phyloP scores from a whole-genome alignment of 345 rosid species.

The Boechera retrofracta region DNA sequence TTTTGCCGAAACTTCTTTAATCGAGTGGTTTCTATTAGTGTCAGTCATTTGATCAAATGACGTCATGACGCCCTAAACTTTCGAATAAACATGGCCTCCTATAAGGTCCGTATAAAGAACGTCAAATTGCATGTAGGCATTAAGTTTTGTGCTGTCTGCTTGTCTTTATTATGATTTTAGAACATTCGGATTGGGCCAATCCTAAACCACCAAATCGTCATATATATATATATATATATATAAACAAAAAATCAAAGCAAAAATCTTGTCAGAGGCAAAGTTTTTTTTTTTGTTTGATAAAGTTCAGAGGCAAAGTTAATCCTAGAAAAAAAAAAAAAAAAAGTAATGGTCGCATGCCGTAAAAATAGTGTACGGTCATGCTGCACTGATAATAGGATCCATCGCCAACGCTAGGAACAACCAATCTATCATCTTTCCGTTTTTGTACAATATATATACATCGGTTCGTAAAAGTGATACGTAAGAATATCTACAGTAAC shows the following conservation, averaged over 20 bases:
- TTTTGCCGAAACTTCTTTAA: too few species aligned
- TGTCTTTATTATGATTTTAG: background rate
- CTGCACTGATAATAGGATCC: background rate
- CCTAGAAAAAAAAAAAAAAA: background rate
- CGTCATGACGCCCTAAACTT: too few species aligned
- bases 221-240: background rate
- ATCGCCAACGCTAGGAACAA: background rate
- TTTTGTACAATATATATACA: background rate
- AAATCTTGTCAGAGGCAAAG: background rate
- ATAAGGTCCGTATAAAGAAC: background rate
- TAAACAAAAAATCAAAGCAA: too few species aligned
- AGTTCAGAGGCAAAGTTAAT: background rate
- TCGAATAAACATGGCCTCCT: background rate
- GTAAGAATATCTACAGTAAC: background rate
- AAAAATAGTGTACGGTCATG: background rate
- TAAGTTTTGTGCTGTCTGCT: background rate
- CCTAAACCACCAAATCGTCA: background rate
- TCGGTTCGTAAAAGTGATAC: background rate
- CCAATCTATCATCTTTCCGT: background rate
- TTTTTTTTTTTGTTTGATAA: too few species aligned
- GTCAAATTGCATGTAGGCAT: background rate
- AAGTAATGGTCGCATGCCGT: background rate
- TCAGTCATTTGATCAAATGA: too few species aligned
- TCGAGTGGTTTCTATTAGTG: too few species aligned
- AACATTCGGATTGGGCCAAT: background rate